Base-by-base conservation (phyloP, 192 early-diverging fungal genomes). In the Gigaspora rosea region DNA sequence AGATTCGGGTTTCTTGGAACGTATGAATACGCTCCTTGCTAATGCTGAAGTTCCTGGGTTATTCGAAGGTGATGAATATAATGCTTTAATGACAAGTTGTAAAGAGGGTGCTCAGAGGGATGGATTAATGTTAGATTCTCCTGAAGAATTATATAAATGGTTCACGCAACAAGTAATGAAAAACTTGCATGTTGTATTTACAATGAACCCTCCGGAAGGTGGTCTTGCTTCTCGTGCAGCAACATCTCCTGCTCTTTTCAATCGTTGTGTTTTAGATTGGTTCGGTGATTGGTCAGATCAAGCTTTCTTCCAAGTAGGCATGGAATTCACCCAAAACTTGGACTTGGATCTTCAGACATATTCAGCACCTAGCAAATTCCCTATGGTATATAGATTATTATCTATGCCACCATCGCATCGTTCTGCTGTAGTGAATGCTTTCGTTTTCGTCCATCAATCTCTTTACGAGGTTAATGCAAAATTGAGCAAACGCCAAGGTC, bases 181-280 rank as follows among this genome's bases (percentile, higher is more conserved):
- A 66, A 99, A 99, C 80, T 81, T 99, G 51, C 98, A 99, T 78
- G 96, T 99, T 35, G 96, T 99, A 13, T 99, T 99, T 78, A 99
- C 98, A 13, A 99, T 99, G 98, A 99, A 99, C 81, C 98, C 98
- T 16, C 98, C 98, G 0, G 92, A 95, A 72, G 94, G 88, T 22
- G 96, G 94, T 33, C 85, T 99, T 20, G 95, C 94, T 4, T 91
- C 92, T 20, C 92, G 96, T 41, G 96, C 97, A 0, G 97, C 98
- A 18, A 98, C 97, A 5, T 98, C 96, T 12, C 98, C 98, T 47
- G 98, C 98, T 16, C 88, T 99, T 83, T 99, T 99, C 91, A 99
- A 99, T 80, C 95, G 98, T 80, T 99, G 98, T 86, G 98, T 99
- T 57, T 84, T 99, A 35, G 96, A 99, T 85, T 99, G 98, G 97